Evolutionary conservation across 192 early-diverging fungal genomes (phyloP).

Genomic region (Coemansia sp.): DNA sequence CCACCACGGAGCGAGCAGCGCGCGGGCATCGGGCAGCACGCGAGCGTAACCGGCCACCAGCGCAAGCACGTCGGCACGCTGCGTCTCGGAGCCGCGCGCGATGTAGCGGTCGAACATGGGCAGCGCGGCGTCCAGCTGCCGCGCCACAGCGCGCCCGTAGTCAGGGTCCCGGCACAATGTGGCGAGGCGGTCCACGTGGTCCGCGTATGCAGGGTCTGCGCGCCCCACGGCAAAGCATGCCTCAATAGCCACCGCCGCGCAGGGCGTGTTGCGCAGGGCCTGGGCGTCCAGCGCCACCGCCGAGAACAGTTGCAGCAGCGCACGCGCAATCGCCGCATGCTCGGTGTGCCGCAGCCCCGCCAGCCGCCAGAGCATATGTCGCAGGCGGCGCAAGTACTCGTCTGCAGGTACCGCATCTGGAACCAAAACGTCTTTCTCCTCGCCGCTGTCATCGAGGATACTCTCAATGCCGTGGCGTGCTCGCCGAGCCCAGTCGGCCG

Average conservation of each 20-base stretch:
- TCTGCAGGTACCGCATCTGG: background rate
- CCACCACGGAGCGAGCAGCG: conserved; percentile 32
- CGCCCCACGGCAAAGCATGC: conserved; percentile 18
- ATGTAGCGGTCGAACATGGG: conserved; percentile 28
- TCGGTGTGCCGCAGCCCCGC: conserved; percentile 30
- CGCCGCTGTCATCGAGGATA: conserved; percentile 4
- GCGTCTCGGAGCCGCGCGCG: conserved; percentile 10
- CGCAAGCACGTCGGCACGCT: conserved; percentile 23
- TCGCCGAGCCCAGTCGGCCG: conserved; percentile 11
- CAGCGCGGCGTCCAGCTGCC: conserved; percentile 10
- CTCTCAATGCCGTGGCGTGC: conserved; percentile 8
- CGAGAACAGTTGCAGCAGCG: conserved; percentile 23
- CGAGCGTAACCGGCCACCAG: conserved; percentile 15
- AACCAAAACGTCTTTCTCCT: background rate
- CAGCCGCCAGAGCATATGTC: conserved; percentile 36
- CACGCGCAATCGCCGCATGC: background rate
- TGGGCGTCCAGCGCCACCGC: conserved; percentile 8
- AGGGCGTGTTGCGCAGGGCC: conserved; percentile 1
- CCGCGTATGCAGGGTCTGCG: background rate
- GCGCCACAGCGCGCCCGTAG: background rate
- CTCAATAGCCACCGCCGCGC: conserved; percentile 21
- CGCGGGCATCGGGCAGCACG: conserved; percentile 15
- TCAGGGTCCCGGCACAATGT: background rate
- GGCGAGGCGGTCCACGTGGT: conserved; percentile 1
- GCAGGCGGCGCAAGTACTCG: conserved; percentile 4